Evolutionary conservation across 176 grass and related monocot genomes (phyloP).

Genomic region (Oryza glaberrima): DNA sequence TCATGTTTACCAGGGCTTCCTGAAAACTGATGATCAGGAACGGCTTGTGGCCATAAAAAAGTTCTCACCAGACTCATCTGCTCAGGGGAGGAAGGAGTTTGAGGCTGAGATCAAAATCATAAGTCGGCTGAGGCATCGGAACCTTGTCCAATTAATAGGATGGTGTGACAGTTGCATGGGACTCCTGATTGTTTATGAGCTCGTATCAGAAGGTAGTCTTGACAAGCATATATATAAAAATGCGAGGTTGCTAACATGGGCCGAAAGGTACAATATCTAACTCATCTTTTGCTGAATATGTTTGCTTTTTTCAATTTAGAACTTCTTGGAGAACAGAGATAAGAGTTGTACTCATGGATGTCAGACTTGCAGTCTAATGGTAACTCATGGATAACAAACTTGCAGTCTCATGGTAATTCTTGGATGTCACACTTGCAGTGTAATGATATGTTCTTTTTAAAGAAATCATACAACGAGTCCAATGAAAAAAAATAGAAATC

Average conservation of each 20-base stretch:
- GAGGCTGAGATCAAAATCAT: slow-evolving; percentile 66
- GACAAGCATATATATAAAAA: slow-evolving; percentile 26
- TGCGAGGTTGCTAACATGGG: background rate
- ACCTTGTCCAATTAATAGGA: slow-evolving; percentile 54
- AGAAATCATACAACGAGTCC: background rate
- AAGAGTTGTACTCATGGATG: background rate
- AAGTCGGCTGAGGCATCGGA: slow-evolving; percentile 55
- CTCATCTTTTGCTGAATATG: background rate
- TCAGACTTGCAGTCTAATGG: too few species aligned
- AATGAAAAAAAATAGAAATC: background rate
- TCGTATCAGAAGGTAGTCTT: slow-evolving; percentile 49
- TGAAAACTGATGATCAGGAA: background rate
- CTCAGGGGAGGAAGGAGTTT: slow-evolving; percentile 34
- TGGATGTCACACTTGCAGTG: too few species aligned
- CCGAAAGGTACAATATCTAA: slow-evolving; percentile 16
- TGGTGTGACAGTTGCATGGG: slow-evolving; percentile 38
- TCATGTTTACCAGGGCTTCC: slow-evolving; percentile 30
- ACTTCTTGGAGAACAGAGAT: background rate
- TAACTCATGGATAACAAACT: too few species aligned
- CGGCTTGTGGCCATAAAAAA: slow-evolving; percentile 26
- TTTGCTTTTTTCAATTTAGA: background rate
- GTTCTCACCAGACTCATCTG: slow-evolving; percentile 24
- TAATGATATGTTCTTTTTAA: background rate
- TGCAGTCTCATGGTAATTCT: too few species aligned
- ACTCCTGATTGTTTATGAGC: slow-evolving; percentile 40